Conservation (phyloP, 805 yeast genomes). For the Yarrowia deformans region DNA sequence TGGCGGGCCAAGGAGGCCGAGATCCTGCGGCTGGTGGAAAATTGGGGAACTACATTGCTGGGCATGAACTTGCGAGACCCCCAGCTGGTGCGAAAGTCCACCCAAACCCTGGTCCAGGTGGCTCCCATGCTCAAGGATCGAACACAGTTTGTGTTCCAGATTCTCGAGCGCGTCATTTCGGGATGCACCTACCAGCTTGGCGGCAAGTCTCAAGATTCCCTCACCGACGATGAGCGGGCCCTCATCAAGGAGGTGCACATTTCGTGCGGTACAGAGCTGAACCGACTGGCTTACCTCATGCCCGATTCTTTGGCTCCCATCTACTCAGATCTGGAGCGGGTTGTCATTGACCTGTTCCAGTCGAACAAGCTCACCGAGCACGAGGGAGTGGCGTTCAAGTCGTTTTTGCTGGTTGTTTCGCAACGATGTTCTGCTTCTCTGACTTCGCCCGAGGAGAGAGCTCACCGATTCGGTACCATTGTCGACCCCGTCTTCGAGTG, state of each 20-base stretch:
- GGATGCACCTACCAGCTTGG: constrained; percentile 81
- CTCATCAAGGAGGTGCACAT: constrained; percentile 85
- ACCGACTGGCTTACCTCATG: constrained; percentile 91
- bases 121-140: constrained; percentile 86
- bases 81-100: constrained; percentile 77
- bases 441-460: constrained; percentile 59
- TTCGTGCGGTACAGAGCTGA: constrained; percentile 92
- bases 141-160: constrained; percentile 75
- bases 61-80: constrained; percentile 83
- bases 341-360: constrained; percentile 72
- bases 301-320: constrained; percentile 87
- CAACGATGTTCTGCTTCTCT: constrained; percentile 65
- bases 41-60: constrained; percentile 61
- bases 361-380: constrained; percentile 80
- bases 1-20: constrained; percentile 61
- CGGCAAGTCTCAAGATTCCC: constrained; percentile 58
- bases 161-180: constrained; percentile 83
- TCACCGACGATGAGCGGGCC: constrained; percentile 70
- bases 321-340: constrained; percentile 81
- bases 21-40: constrained; percentile 61
- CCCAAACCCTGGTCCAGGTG: constrained; percentile 92
- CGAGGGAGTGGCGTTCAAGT: constrained; percentile 92
- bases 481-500: constrained; percentile 93
- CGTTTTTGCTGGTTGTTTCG: constrained; percentile 89
- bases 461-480: constrained; percentile 78